Percentiles rank a stretch among this genome's conserved stretches.
phyloP scores from a whole-genome alignment of 164 flowering plant genomes.

The Echeveria elegans region DNA sequence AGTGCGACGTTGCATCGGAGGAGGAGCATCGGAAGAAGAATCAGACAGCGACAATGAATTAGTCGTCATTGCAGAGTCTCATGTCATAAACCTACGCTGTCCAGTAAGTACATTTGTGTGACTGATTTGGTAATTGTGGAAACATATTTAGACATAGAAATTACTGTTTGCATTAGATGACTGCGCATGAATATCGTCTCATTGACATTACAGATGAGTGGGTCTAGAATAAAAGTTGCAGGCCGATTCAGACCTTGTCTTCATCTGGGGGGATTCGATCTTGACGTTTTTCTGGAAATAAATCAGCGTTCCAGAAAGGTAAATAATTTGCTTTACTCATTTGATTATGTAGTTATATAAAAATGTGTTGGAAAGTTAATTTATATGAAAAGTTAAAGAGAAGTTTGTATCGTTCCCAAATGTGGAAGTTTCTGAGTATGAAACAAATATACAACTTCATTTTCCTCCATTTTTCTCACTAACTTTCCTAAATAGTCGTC shows the following conservation, averaged over 20 bases:
- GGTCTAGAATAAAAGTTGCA: conserved; percentile 87
- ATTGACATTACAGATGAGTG: conserved; percentile 67
- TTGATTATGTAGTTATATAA: neutral
- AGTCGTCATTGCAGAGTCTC: conserved; percentile 83
- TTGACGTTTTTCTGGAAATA: neutral
- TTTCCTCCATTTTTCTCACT: neutral
- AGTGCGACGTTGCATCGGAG: conserved; percentile 84
- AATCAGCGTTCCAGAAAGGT: neutral
- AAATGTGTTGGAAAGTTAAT: too few species aligned
- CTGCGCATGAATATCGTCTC: neutral
- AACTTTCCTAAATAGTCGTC: neutral
- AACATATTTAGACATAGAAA: neutral
- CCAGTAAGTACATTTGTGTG: conserved; percentile 56
- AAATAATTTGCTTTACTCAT: conserved; percentile 16
- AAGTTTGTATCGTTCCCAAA: too few species aligned
- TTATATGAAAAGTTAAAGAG: too few species aligned
- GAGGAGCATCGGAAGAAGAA: conserved; percentile 64
- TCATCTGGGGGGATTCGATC: conserved; percentile 99
- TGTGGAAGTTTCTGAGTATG: neutral
- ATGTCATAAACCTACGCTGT: conserved; percentile 74
- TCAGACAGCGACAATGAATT: conserved; percentile 93
- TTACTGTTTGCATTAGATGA: neutral
- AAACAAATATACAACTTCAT: neutral
- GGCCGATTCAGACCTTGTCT: conserved; percentile 91
- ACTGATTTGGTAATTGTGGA: neutral